Conservation (phyloP, 768 basidiomycete genomes). For the Phlegmacium glaucopus region DNA sequence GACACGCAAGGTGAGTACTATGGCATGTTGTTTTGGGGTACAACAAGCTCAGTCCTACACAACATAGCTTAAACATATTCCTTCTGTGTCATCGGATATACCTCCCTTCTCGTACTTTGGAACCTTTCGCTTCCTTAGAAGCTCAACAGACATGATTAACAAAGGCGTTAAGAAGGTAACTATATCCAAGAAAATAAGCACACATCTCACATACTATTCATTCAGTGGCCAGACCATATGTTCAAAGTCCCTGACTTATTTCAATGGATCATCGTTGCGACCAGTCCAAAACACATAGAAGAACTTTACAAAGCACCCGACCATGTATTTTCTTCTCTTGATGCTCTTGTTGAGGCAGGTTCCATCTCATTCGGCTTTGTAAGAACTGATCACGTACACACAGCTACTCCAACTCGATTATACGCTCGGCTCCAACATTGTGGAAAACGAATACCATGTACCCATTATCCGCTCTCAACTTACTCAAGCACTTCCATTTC, state of each 20-base stretch:
- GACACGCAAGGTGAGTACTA: too few relatives aligned
- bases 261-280: slow-evolving; percentile 38
- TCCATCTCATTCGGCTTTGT: background rate
- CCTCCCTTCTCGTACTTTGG: background rate
- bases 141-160: background rate
- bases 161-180: background rate
- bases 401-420: slow-evolving; percentile 28
- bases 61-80: background rate
- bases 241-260: slow-evolving; percentile 9
- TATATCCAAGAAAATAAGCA: background rate
- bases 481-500: slow-evolving; percentile 29
- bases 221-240: slow-evolving; percentile 10
- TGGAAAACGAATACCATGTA: slow-evolving; percentile 32
- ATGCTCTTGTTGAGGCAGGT: slow-evolving; percentile 29
- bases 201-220: background rate
- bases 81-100: background rate
- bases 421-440: slow-evolving; percentile 29
- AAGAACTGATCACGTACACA: background rate
- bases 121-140: background rate
- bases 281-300: slow-evolving; percentile 28
- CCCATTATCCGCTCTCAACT: slow-evolving; percentile 30
- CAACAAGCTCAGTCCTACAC: too few relatives aligned
- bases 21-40: too few relatives aligned
- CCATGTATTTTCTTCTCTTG: slow-evolving; percentile 33
- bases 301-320: slow-evolving; percentile 40